Conservation (phyloP, 345 rosid genomes). For the Kernera saxatilis region DNA sequence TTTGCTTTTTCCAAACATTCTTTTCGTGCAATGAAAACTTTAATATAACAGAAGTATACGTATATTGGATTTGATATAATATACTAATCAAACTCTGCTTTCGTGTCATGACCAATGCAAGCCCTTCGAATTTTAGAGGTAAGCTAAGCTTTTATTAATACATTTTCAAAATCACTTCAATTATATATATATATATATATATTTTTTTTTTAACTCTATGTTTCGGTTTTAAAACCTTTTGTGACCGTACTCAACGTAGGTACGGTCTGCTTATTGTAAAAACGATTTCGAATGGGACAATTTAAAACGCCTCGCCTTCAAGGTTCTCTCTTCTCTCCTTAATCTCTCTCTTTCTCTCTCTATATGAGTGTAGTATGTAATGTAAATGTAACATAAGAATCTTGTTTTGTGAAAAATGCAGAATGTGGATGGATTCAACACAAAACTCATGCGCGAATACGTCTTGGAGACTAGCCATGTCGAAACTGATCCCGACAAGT, state of each 20-base stretch:
- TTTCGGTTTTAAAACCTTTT: neutral
- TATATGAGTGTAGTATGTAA: neutral
- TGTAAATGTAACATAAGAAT: neutral
- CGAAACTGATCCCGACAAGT: conserved; percentile 38
- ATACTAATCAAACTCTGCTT: neutral
- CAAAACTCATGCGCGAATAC: conserved; percentile 72
- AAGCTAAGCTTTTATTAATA: neutral
- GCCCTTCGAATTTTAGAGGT: conserved; percentile 84
- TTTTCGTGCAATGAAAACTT: neutral
- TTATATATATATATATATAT: too few species aligned
- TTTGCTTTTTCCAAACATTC: neutral
- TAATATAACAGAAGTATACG: too few species aligned
- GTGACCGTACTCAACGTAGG: conserved; percentile 37
- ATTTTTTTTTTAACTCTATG: neutral
- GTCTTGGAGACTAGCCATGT: conserved; percentile 58
- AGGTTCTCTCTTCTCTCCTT: conserved; percentile 36
- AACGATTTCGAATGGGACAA: conserved; percentile 91
- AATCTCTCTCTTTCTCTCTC: neutral
- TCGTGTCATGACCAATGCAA: conserved; percentile 10
- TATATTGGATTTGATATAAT: neutral
- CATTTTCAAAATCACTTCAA: neutral
- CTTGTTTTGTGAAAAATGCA: conserved; percentile 25
- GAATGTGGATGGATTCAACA: conserved; percentile 59
- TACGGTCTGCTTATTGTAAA: conserved; percentile 76
- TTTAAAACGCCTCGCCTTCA: conserved; percentile 43